phyloP scores from a whole-genome alignment of 352 stramenopile species.

The Phytophthora sp. region DNA sequence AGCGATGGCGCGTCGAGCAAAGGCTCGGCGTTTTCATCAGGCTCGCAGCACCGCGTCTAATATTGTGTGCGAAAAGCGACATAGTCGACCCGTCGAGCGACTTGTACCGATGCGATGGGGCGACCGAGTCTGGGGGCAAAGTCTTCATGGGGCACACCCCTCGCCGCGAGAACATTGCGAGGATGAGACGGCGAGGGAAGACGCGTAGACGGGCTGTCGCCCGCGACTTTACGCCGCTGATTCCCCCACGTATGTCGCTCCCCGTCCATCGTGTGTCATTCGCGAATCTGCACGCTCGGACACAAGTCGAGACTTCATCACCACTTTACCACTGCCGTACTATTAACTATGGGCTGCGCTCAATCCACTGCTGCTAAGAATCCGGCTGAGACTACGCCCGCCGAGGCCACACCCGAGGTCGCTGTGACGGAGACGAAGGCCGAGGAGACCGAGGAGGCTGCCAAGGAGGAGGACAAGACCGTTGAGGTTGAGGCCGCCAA shows the following conservation, averaged over 20 bases:
- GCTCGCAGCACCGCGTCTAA: constrained; percentile 7
- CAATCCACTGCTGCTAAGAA: constrained; percentile 43
- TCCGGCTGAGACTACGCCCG: constrained; percentile 30
- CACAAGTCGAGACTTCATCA: constrained; percentile 31
- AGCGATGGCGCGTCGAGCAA: constrained; percentile 3
- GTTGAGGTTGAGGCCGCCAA: constrained; percentile 1
- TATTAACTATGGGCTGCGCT: constrained; percentile 40
- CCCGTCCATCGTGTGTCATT: constrained; percentile 29
- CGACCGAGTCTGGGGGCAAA: constrained; percentile 3
- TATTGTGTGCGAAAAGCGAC: constrained; percentile 25
- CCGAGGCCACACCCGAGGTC: constrained; percentile 27
- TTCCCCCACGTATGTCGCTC: constrained; percentile 12
- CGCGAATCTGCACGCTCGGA: constrained; percentile 31
- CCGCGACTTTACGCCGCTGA: constrained; percentile 34
- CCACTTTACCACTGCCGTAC: constrained; percentile 3
- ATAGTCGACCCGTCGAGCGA: constrained; percentile 27
- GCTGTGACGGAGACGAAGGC: constrained; percentile 23
- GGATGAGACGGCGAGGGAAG: constrained; percentile 23
- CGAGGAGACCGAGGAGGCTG: constrained; percentile 25
- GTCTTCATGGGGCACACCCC: constrained; percentile 1
- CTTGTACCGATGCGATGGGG: constrained; percentile 9
- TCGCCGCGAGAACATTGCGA: constrained; percentile 23
- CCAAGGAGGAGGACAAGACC: constrained; percentile 8
- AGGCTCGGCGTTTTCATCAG: constrained; percentile 27
- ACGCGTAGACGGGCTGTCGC: constrained; percentile 9